Conservation (phyloP, 257 asterid genomes). For the Echium plantagineum region DNA sequence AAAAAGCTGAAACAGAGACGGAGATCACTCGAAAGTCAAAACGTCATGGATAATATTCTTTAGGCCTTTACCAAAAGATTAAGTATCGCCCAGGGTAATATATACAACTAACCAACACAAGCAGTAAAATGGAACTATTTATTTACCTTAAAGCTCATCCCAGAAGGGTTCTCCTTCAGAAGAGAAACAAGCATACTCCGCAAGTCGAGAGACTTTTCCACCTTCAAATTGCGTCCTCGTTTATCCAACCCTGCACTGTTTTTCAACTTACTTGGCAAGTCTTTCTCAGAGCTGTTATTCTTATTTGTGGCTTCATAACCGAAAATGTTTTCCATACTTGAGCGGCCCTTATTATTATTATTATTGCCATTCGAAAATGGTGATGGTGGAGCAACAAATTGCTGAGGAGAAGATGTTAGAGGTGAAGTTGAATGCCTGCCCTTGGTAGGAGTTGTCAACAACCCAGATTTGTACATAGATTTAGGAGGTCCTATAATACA, state of each 20-base stretch:
- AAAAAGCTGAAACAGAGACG: slow-evolving; percentile 5
- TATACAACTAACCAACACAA: not conserved
- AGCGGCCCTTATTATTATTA: slow-evolving; percentile 39
- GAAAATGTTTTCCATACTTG: slow-evolving; percentile 26
- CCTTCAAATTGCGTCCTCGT: slow-evolving; percentile 30
- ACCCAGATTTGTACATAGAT: slow-evolving; percentile 43
- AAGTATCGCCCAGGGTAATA: not conserved
- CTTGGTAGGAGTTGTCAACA: slow-evolving; percentile 43
- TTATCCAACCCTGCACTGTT: slow-evolving; percentile 34
- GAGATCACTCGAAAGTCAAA: slow-evolving; percentile 6
- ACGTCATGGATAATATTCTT: slow-evolving; percentile 6
- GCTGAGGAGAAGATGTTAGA: slow-evolving; percentile 50
- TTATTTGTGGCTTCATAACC: slow-evolving; percentile 32
- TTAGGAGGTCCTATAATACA: slow-evolving; percentile 46
- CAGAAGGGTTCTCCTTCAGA: slow-evolving; percentile 60
- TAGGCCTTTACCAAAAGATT: not conserved
- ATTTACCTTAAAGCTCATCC: slow-evolving; percentile 78
- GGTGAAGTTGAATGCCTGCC: slow-evolving; percentile 61
- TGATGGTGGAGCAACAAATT: slow-evolving; percentile 41
- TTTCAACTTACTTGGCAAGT: slow-evolving; percentile 31
- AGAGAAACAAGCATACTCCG: slow-evolving; percentile 53
- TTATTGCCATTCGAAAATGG: slow-evolving; percentile 42
- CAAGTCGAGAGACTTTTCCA: slow-evolving; percentile 50
- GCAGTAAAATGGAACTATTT: not conserved
- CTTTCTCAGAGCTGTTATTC: slow-evolving; percentile 45